Evolutionary conservation across 345 rosid species (phyloP).

Genomic region (Acer campestre): DNA sequence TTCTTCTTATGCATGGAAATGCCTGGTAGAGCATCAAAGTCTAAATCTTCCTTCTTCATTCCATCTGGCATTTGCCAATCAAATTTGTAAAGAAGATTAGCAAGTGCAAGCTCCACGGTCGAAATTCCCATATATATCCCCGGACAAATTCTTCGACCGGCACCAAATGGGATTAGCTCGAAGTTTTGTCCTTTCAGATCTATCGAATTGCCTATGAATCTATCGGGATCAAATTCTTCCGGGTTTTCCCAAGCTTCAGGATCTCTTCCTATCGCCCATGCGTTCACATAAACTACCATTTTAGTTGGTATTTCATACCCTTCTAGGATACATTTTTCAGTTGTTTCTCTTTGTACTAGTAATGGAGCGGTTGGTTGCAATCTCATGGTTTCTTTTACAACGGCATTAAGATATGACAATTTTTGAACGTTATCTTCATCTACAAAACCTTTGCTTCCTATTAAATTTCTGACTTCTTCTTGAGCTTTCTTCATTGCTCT

Average conservation of each 20-base stretch:
- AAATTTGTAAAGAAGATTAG: constrained; percentile 25
- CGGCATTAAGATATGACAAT: constrained; percentile 32
- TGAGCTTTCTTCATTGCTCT: constrained; percentile 26
- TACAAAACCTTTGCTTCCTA: background rate
- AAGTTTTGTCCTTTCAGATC: constrained; percentile 29
- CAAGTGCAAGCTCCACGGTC: constrained; percentile 29
- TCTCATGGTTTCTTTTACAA: constrained; percentile 31
- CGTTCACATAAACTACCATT: background rate
- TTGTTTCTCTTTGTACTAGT: background rate
- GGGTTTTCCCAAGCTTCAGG: background rate
- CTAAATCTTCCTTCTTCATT: background rate
- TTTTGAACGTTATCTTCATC: background rate
- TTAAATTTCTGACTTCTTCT: constrained; percentile 10
- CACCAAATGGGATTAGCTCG: background rate
- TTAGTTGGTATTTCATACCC: background rate
- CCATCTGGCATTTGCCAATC: constrained; percentile 21
- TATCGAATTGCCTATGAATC: background rate
- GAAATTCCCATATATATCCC: background rate
- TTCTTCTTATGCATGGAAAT: too few species aligned
- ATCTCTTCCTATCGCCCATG: constrained; percentile 44
- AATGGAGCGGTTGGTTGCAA: constrained; percentile 15
- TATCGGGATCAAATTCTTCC: background rate
- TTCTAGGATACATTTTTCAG: background rate
- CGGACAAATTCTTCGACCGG: background rate
- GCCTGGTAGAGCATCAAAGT: background rate